Evolutionary conservation across 2,329 filamentous ascomycete species (phyloP), one percentile per base, ranked within the genome.

Genomic region (Cryphonectria naterciae): DNA sequence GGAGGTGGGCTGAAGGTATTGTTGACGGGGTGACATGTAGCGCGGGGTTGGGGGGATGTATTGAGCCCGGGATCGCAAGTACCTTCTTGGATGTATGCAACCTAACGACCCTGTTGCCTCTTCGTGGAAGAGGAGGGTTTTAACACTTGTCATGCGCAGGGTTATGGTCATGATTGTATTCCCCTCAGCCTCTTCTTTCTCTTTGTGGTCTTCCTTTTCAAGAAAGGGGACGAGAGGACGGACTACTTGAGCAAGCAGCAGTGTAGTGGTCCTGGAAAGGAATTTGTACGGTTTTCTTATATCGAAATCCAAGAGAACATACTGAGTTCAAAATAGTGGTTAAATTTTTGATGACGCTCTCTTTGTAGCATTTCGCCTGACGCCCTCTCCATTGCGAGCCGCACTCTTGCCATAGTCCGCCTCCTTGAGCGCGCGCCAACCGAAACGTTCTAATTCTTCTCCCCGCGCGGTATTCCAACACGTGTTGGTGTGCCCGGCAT

Each of bases 331-430:
- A 60, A 58, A 43, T 56, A 41, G n/a, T 41, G n/a, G 46, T 28
- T 67, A 39, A 67, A 32, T 35, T 65, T 65, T 28, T 32, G 19
- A 52, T 65, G 58, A 49, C 63, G 63, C 39, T 64, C 63, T 66
- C 64, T 35, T 17, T 56, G 11, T 56, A n/a, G 41, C 64, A 54
- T 25, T 66, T 25, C 37, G 35, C 64, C 64, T 22, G 64, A 56
- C 64, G 28, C 63, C 63, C 28, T 65, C 64, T 28, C 19, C 64
- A n/a, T 46, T 39, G 49, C 19, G 17, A 66, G 32, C 22, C 35
- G 46, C 25, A 32, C 7, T 19, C 32, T 35, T 10, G 32, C 25
- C 28, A 54, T 10, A 28, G 19, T 25, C 13, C 64, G 13, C 35
- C 64, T 8, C 37, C 37, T 66, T 39, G 28, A 66, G 28, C 43